phyloP scores from a whole-genome alignment of 352 stramenopile species.

The Phytophthora brassicae region DNA sequence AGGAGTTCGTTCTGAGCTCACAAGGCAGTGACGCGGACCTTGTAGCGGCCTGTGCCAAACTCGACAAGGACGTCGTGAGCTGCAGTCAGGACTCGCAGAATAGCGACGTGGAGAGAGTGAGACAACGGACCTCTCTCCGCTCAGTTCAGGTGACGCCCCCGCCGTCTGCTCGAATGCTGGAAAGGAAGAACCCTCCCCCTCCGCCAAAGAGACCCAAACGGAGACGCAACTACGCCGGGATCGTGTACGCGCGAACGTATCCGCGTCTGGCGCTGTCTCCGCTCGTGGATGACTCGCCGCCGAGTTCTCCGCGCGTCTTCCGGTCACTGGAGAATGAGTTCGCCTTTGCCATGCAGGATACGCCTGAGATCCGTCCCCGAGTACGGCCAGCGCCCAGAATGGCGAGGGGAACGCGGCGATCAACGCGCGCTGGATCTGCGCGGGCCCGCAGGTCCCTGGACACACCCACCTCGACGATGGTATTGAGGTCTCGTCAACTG shows the following conservation, averaged over 20 bases:
- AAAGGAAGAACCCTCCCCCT: conserved; percentile 64
- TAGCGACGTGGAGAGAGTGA: conserved; percentile 26
- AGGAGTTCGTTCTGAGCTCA: conserved; percentile 24
- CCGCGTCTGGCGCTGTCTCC: conserved; percentile 38
- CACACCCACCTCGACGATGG: conserved; percentile 57
- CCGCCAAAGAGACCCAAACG: conserved; percentile 43
- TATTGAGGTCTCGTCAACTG: conserved; percentile 59
- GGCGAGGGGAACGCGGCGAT: conserved; percentile 43
- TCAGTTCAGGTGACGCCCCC: conserved; percentile 62
- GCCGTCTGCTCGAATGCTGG: conserved; percentile 65
- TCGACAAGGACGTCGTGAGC: conserved; percentile 21
- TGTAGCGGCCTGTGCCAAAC: conserved; percentile 26
- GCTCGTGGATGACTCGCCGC: conserved; percentile 40
- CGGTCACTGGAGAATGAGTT: conserved; percentile 70
- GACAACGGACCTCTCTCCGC: conserved; percentile 26
- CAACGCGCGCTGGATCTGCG: conserved; percentile 33
- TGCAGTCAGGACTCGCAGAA: conserved; percentile 27
- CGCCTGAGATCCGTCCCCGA: conserved; percentile 42
- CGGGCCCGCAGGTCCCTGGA: conserved; percentile 43
- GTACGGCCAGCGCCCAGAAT: conserved; percentile 53
- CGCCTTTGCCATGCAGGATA: conserved; percentile 57
- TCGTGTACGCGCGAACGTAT: conserved; percentile 36
- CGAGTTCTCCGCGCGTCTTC: conserved; percentile 46
- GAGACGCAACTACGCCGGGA: conserved; percentile 24
- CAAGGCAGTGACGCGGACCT: conserved; percentile 31